phyloP scores from a whole-genome alignment of 1,284 basidiomycete species.

The Boletellus deceptivus region DNA sequence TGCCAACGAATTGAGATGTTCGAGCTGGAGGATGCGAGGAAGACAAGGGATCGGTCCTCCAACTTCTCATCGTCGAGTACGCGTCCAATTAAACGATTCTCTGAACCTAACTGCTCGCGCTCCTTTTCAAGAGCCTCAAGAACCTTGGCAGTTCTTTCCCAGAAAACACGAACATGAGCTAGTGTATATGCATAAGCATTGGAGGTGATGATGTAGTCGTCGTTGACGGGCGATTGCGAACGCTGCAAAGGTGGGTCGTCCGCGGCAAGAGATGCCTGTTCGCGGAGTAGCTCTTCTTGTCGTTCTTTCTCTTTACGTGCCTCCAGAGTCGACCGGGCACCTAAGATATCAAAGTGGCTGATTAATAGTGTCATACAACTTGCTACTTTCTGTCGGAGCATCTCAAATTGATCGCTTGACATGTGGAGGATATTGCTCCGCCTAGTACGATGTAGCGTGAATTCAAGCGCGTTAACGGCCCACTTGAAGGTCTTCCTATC shows the following conservation, averaged over 20 bases:
- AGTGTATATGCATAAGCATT: constrained; percentile 50
- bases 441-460: constrained; percentile 87
- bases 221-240: constrained; percentile 33
- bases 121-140: constrained; percentile 64
- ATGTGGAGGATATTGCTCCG: constrained; percentile 92
- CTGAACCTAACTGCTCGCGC: constrained; percentile 59
- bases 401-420: constrained; percentile 84
- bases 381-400: constrained; percentile 90
- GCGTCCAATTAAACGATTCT: constrained; percentile 79
- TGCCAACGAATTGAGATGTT: constrained; percentile 99
- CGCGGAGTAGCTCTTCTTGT: constrained; percentile 68
- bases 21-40: constrained; percentile 88
- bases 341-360: constrained; percentile 96
- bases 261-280: constrained; percentile 51
- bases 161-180: constrained; percentile 66
- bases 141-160: constrained; percentile 64
- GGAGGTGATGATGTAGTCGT: constrained; percentile 37
- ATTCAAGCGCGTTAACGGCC: constrained; percentile 96
- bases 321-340: constrained; percentile 85
- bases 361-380: constrained; percentile 96
- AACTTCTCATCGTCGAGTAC: constrained; percentile 89
- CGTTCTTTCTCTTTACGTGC: constrained; percentile 89
- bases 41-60: constrained; percentile 89
- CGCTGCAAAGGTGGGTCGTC: constrained; percentile 49
- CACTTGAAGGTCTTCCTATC: constrained; percentile 98